Conservation (phyloP, 805 yeast species). For the Saturnispora kantuleensis region DNA sequence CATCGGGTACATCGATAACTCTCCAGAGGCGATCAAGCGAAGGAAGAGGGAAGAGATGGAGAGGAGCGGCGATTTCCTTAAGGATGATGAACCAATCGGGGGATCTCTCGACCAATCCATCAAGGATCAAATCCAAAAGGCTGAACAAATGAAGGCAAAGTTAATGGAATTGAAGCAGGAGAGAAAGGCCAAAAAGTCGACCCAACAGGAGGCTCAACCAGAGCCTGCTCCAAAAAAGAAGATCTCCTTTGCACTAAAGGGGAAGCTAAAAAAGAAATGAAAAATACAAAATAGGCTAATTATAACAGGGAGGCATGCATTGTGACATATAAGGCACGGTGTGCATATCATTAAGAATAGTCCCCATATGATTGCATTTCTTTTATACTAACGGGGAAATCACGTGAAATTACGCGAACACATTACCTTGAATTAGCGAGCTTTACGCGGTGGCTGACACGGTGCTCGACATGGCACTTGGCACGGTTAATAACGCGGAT, state of each 20-base stretch:
- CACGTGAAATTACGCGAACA: too few species aligned
- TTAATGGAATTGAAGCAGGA: not conserved
- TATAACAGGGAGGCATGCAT: too few species aligned
- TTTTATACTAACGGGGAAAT: not conserved
- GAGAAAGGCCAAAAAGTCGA: not conserved
- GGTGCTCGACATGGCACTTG: not conserved
- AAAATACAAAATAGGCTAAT: too few species aligned
- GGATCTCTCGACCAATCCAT: conserved; percentile 28
- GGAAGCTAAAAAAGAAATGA: too few species aligned
- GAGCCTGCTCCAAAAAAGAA: not conserved
- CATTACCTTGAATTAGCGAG: too few species aligned
- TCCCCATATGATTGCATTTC: too few species aligned
- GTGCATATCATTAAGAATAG: too few species aligned
- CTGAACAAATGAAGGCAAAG: conserved; percentile 16
- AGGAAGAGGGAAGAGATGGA: conserved; percentile 30
- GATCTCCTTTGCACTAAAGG: too few species aligned
- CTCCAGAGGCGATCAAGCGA: conserved; percentile 37
- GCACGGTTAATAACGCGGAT: too few species aligned
- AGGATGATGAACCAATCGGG: not conserved
- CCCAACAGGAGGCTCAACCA: not conserved
- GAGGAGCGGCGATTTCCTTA: not conserved
- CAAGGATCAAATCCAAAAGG: conserved; percentile 44
- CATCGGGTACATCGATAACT: conserved; percentile 44
- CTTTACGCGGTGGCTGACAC: too few species aligned
- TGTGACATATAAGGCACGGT: too few species aligned